Percentiles rank a stretch among this genome's conserved stretches.
These are phyloP conservation scores for Primulina eburnea DNA, from an alignment of 257 asterid species.

Conservation along the genomic window DNA sequence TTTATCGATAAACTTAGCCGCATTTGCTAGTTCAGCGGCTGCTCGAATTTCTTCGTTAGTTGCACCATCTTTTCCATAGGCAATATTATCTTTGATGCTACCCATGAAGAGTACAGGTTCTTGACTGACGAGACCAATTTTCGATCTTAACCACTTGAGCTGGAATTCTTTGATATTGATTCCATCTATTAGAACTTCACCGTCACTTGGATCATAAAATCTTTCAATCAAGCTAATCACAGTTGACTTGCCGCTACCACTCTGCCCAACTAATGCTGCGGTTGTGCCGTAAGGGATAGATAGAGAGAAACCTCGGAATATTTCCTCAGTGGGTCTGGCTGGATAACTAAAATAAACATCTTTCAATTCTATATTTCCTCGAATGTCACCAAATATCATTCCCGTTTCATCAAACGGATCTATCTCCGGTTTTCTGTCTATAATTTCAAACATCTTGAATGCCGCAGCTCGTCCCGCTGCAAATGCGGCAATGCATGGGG, in stretches of 20 bases:
- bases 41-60: conserved; percentile 57
- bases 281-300: conserved; percentile 65
- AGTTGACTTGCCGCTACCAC: conserved; percentile 90
- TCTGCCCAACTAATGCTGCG: conserved; percentile 82
- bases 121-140: conserved; percentile 84
- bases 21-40: conserved; percentile 70
- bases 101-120: conserved; percentile 73
- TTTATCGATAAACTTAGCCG: conserved; percentile 74
- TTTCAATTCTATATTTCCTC: conserved; percentile 63
- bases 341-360: conserved; percentile 67
- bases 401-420: conserved; percentile 67
- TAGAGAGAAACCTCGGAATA: conserved; percentile 66
- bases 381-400: conserved; percentile 50
- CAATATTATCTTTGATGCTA: conserved; percentile 75
- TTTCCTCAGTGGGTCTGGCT: conserved; percentile 68
- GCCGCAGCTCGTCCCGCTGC: conserved; percentile 88
- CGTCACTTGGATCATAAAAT: conserved; percentile 72
- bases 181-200: conserved; percentile 74
- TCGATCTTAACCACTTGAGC: conserved; percentile 81
- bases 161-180: conserved; percentile 65
- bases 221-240: conserved; percentile 74
- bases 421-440: conserved; percentile 62
- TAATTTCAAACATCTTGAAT: conserved; percentile 79
- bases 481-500: conserved; percentile 75
- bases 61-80: conserved; percentile 73